Conservation (phyloP, 306 rosid genomes). For the Alnus glutinosa region DNA sequence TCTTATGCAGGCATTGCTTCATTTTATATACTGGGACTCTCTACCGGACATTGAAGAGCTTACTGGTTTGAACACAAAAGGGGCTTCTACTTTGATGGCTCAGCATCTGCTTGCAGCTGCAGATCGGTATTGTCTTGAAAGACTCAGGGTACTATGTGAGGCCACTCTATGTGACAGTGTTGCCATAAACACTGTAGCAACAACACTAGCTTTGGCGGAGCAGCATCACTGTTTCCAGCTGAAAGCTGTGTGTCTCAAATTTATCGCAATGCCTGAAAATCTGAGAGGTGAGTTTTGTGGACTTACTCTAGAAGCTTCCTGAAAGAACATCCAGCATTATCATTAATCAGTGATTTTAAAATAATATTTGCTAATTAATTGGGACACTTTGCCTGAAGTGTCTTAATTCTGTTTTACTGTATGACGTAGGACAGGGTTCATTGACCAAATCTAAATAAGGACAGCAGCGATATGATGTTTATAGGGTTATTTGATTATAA, state of each 20-base stretch:
- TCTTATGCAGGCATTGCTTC: slow-evolving; percentile 70
- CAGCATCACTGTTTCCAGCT: slow-evolving; percentile 89
- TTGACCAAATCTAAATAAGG: no score
- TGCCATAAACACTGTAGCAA: slow-evolving; percentile 79
- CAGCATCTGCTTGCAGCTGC: slow-evolving; percentile 95
- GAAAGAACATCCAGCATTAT: neutral
- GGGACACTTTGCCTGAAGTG: neutral
- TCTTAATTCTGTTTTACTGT: neutral
- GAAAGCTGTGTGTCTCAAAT: slow-evolving; percentile 82
- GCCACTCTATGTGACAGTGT: slow-evolving; percentile 67
- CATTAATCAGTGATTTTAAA: neutral
- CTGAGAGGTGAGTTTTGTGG: slow-evolving; percentile 51
- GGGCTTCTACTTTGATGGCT: slow-evolving; percentile 74
- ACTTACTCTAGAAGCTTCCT: neutral
- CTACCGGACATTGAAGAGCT: slow-evolving; percentile 75
- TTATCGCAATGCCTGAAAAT: slow-evolving; percentile 76
- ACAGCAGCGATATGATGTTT: neutral
- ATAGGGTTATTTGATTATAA: neutral
- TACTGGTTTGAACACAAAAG: slow-evolving; percentile 60
- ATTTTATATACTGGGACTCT: slow-evolving; percentile 76
- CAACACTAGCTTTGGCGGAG: slow-evolving; percentile 87
- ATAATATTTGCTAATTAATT: no score
- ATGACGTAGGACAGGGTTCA: neutral
- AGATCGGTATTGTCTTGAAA: slow-evolving; percentile 74
- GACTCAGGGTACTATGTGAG: slow-evolving; percentile 72